These are phyloP conservation scores for Candida oleophila DNA, from an alignment of 805 yeast species.

Conservation along the genomic window DNA sequence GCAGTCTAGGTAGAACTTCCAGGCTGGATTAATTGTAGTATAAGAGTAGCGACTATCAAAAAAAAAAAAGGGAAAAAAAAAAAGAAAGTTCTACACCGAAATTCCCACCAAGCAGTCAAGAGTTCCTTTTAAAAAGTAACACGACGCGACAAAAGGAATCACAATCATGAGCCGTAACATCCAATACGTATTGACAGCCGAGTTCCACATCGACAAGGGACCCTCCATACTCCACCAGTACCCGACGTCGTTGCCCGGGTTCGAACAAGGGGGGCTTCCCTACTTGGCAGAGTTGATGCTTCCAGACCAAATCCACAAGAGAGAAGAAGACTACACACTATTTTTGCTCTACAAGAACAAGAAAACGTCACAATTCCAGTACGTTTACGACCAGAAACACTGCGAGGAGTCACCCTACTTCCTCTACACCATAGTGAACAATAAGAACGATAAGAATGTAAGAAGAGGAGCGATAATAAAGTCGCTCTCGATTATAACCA, in stretches of 20 bases:
- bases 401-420: constrained; percentile 47
- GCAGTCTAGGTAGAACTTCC: too few species aligned
- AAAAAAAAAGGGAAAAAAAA: background rate
- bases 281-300: constrained; percentile 57
- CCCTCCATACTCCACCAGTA: constrained; percentile 60
- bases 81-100: background rate
- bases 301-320: constrained; percentile 58
- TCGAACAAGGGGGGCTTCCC: constrained; percentile 28
- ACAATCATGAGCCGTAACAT: constrained; percentile 31
- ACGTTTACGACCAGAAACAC: constrained; percentile 25
- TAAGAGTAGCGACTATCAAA: background rate
- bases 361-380: constrained; percentile 38
- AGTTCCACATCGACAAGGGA: constrained; percentile 78
- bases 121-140: background rate
- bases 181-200: constrained; percentile 65
- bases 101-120: background rate
- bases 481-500: constrained; percentile 58
- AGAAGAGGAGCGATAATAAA: constrained; percentile 61
- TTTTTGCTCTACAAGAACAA: constrained; percentile 50
- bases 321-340: constrained; percentile 57
- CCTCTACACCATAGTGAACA: constrained; percentile 54
- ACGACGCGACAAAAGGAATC: background rate
- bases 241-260: constrained; percentile 32
- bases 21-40: background rate
- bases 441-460: constrained; percentile 42